phyloP scores from a whole-genome alignment of 208 protist genomes.

The Crithidia acanthocephali region DNA sequence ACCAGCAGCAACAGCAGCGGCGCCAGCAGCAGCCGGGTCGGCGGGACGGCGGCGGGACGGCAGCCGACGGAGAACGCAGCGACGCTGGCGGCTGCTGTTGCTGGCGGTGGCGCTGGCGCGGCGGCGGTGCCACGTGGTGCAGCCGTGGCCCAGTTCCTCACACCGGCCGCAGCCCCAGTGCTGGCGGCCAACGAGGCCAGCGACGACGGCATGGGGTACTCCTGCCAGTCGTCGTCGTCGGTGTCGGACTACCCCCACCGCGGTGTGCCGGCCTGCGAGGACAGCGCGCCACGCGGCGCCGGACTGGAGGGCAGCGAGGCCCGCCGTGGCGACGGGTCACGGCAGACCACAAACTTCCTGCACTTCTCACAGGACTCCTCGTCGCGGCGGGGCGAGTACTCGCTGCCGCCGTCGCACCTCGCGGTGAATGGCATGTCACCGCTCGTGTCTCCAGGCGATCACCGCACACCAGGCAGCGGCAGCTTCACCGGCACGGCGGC shows the following conservation, averaged over 20 bases:
- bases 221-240: conserved; percentile 20
- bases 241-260: conserved; percentile 21
- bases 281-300: not conserved
- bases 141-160: not conserved
- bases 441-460: conserved; percentile 9
- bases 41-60: not conserved
- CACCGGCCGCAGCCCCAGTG: not conserved
- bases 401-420: conserved; percentile 12
- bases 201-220: conserved; percentile 5
- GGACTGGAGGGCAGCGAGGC: conserved; percentile 4
- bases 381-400: conserved; percentile 11
- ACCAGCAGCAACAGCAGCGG: not conserved
- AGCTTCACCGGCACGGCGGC: not conserved
- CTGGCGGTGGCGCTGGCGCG: not conserved
- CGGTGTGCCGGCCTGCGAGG: conserved; percentile 8
- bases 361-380: conserved; percentile 38
- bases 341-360: conserved; percentile 23
- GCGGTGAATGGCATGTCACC: conserved; percentile 13
- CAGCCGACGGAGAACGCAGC: conserved; percentile 9
- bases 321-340: not conserved
- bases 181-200: not conserved
- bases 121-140: not conserved
- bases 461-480: conserved; percentile 11
- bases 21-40: not conserved
- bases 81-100: not conserved